Conservation (phyloP, 768 basidiomycete species). For the Agrocybe pediades region DNA sequence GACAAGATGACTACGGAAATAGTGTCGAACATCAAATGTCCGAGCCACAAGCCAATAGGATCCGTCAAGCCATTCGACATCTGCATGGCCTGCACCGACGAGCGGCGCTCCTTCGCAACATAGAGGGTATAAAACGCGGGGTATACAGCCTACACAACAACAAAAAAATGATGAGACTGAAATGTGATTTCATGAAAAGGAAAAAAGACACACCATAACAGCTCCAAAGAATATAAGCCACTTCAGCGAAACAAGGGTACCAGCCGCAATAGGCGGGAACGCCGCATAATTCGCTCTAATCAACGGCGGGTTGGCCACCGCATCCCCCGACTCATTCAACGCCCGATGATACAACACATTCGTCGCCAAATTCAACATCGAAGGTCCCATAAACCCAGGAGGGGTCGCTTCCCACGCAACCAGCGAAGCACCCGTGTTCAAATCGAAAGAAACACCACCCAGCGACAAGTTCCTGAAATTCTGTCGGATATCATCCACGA, state of each 20-base stretch:
- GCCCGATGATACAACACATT: slow-evolving; percentile 71
- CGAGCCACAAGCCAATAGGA: slow-evolving; percentile 76
- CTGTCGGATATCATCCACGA: slow-evolving; percentile 52
- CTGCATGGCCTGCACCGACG: slow-evolving; percentile 82
- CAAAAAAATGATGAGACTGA: not conserved
- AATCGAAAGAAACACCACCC: slow-evolving; percentile 73
- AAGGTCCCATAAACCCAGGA: slow-evolving; percentile 58
- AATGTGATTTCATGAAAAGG: not conserved
- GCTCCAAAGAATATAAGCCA: slow-evolving; percentile 79
- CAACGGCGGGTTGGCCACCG: slow-evolving; percentile 40
- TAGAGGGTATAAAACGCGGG: slow-evolving; percentile 83
- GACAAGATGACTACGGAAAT: slow-evolving; percentile 58
- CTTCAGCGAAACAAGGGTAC: slow-evolving; percentile 62
- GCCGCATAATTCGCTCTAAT: slow-evolving; percentile 59
- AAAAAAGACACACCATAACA: slow-evolving; percentile 53
- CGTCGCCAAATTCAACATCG: slow-evolving; percentile 66
- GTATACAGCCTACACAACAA: slow-evolving; percentile 56
- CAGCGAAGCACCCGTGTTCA: slow-evolving; percentile 48
- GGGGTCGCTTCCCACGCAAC: slow-evolving; percentile 74
- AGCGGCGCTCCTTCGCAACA: slow-evolving; percentile 69
- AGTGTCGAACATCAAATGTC: slow-evolving; percentile 76
- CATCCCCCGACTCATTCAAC: slow-evolving; percentile 49
- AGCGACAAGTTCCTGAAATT: slow-evolving; percentile 56
- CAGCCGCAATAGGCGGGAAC: slow-evolving; percentile 57
- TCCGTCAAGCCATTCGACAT: slow-evolving; percentile 74